Conservation (phyloP, 352 stramenopile species). For the Phytophthora pini region DNA sequence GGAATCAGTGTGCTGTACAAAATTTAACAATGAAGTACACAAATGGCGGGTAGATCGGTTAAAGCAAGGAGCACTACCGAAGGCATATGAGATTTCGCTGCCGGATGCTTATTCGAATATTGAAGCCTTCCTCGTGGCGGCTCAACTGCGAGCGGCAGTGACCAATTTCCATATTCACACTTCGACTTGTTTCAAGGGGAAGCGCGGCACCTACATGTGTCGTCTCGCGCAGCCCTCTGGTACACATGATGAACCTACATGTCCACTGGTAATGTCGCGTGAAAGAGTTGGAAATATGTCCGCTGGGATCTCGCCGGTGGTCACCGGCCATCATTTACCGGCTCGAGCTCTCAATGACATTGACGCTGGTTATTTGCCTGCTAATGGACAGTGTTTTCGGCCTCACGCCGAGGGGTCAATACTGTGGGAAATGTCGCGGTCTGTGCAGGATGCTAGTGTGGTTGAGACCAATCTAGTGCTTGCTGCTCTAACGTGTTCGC, state of each 20-base stretch:
- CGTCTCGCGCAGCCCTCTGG: conserved; percentile 18
- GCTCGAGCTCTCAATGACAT: background rate
- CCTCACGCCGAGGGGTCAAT: conserved; percentile 1
- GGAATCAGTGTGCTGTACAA: conserved; percentile 5
- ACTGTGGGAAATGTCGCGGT: conserved; percentile 4
- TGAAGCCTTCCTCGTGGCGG: background rate
- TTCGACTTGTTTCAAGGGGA: conserved; percentile 23
- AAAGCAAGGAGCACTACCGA: background rate
- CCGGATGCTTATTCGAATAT: background rate
- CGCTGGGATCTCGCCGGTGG: background rate
- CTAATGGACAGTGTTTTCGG: background rate
- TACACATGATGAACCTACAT: background rate
- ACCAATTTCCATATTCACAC: conserved; percentile 9
- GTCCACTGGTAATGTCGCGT: background rate
- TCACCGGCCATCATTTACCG: background rate
- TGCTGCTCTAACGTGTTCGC: conserved; percentile 3
- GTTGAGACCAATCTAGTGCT: conserved; percentile 12
- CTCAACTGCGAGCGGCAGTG: background rate
- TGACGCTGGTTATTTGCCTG: conserved; percentile 3
- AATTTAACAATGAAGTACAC: background rate
- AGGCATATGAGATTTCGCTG: background rate
- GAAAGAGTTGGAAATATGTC: background rate
- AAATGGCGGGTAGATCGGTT: background rate
- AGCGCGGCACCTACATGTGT: conserved; percentile 23
- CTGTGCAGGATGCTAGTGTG: background rate